Evolutionary conservation across 129 eudicot genomes (phyloP).

Genomic region (Chrysanthemum makinoi): DNA sequence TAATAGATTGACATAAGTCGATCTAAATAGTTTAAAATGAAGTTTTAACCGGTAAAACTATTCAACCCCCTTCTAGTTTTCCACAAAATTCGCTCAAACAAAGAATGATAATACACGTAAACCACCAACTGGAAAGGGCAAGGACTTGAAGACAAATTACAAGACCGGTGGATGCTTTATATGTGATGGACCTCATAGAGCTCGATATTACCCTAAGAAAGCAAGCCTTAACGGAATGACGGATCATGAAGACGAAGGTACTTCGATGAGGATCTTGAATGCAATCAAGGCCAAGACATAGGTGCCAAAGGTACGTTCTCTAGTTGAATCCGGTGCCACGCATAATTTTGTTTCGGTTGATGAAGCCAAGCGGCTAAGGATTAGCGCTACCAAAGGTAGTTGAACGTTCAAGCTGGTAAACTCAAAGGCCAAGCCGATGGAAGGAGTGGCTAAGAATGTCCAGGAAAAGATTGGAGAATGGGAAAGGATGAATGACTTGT

Average conservation of each 20-base stretch:
- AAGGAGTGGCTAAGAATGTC: neutral
- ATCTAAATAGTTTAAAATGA: too few relatives aligned
- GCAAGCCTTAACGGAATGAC: too few relatives aligned
- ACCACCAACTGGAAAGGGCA: too few relatives aligned
- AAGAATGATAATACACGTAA: too few relatives aligned
- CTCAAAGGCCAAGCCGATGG: neutral
- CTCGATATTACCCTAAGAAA: neutral
- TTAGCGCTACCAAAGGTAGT: neutral
- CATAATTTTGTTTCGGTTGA: too few relatives aligned
- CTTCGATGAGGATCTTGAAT: neutral
- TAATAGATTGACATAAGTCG: too few relatives aligned
- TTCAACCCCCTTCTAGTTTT: too few relatives aligned
- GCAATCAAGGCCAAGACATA: neutral
- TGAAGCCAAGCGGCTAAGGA: neutral
- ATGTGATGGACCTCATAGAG: neutral
- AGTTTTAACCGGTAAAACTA: too few relatives aligned
- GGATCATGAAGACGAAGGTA: neutral
- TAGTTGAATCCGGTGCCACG: too few relatives aligned
- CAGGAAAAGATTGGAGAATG: neutral
- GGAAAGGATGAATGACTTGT: neutral
- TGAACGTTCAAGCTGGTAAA: neutral
- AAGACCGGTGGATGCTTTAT: neutral
- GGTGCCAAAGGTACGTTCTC: neutral
- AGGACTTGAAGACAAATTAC: too few relatives aligned
- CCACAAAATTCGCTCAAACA: too few relatives aligned